Conservation (phyloP, 2,329 filamentous ascomycete genomes). For the Sphaerulina musiva region DNA sequence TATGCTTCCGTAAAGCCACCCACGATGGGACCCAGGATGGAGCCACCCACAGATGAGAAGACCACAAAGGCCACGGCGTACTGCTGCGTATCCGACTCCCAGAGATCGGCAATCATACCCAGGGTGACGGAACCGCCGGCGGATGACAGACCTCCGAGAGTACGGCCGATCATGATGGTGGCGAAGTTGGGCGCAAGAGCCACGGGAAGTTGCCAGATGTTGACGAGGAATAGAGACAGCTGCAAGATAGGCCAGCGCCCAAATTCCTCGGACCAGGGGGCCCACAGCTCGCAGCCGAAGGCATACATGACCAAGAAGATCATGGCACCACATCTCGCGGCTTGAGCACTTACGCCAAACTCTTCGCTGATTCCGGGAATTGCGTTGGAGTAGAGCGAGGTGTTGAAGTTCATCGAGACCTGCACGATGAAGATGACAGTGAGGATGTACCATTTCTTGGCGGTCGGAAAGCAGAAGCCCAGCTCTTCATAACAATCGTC, state of each 20-base stretch:
- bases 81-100: conserved; percentile 53
- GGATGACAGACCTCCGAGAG: conserved; percentile 53
- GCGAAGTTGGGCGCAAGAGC: conserved; percentile 43
- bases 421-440: conserved; percentile 48
- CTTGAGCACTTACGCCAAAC: conserved; percentile 44
- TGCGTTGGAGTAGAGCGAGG: conserved; percentile 50
- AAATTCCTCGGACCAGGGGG: conserved; percentile 48
- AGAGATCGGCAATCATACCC: conserved; percentile 62
- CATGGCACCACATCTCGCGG: conserved; percentile 44
- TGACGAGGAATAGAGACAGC: conserved; percentile 47
- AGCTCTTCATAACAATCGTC: conserved; percentile 36
- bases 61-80: conserved; percentile 58
- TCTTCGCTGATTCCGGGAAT: conserved; percentile 42
- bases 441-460: conserved; percentile 49
- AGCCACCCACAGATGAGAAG: conserved; percentile 36
- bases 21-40: conserved; percentile 35
- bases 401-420: conserved; percentile 55
- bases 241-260: conserved; percentile 49
- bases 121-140: conserved; percentile 61
- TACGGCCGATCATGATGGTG: conserved; percentile 43
- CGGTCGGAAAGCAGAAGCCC: conserved; percentile 40
- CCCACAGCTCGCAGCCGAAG: conserved; percentile 49
- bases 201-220: conserved; percentile 49
- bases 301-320: conserved; percentile 49
- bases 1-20: conserved; percentile 34